These are phyloP conservation scores for Cicer chorassanicum DNA, from an alignment of 306 rosid species.

Conservation along the genomic window DNA sequence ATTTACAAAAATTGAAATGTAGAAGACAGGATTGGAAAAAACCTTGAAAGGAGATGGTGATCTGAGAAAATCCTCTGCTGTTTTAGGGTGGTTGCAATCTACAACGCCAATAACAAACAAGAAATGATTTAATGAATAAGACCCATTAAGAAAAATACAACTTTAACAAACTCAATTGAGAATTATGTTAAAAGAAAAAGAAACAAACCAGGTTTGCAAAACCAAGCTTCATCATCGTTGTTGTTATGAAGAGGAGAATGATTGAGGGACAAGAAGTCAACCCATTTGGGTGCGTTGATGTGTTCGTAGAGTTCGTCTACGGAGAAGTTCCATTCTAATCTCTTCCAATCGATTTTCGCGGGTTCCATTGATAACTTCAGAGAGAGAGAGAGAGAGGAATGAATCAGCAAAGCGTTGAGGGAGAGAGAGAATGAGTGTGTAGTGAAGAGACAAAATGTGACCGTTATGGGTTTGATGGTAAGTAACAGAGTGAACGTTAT, in stretches of 20 bases:
- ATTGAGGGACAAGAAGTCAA: slow-evolving; percentile 76
- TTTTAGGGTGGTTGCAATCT: slow-evolving; percentile 94
- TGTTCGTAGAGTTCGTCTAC: slow-evolving; percentile 81
- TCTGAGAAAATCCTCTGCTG: slow-evolving; percentile 77
- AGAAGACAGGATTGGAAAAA: slow-evolving; percentile 23
- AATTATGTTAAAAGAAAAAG: slow-evolving; percentile 2
- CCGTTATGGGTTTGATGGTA: slow-evolving; percentile 54
- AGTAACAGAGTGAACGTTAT: slow-evolving; percentile 52
- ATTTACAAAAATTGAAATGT: not conserved
- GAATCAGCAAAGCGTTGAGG: slow-evolving; percentile 18
- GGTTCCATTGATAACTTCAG: slow-evolving; percentile 69
- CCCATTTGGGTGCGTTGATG: slow-evolving; percentile 91
- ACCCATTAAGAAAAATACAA: slow-evolving; percentile 12
- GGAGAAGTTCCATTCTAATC: slow-evolving; percentile 75
- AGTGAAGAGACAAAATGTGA: slow-evolving; percentile 47
- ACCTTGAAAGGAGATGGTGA: slow-evolving; percentile 84
- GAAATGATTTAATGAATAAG: slow-evolving; percentile 36
- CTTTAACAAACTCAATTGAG: slow-evolving; percentile 13
- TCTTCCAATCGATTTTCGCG: slow-evolving; percentile 92
- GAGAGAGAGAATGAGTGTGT: slow-evolving; percentile 1
- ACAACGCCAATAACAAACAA: slow-evolving; percentile 30
- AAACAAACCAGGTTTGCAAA: slow-evolving; percentile 73
- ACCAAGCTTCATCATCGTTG: slow-evolving; percentile 79
- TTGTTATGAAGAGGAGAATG: not conserved
- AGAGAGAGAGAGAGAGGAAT: slow-evolving; percentile 10